Conservation (phyloP, 179 eudicot genomes). For the Carnegiea gigantea region DNA sequence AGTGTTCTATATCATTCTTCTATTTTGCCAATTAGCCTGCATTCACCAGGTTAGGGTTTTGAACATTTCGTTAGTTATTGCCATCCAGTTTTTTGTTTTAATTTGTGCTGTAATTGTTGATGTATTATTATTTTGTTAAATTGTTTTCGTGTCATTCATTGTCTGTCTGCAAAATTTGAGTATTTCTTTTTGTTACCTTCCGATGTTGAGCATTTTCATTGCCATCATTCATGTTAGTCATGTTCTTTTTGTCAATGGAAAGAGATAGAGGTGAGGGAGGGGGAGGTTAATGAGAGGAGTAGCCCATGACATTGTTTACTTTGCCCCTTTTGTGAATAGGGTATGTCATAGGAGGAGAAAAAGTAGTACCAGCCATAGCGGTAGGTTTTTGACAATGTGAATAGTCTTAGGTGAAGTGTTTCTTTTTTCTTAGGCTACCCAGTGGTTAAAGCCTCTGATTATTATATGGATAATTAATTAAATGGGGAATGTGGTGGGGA, state of each 20-base stretch:
- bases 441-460: not conserved
- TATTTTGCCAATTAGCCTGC: not conserved
- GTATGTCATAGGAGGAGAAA: too few species aligned
- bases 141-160: not conserved
- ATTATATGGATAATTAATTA: not conserved
- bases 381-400: too few species aligned
- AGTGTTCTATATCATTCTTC: not conserved
- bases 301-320: not conserved
- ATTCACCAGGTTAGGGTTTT: constrained; percentile 6
- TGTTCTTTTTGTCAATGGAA: too few species aligned
- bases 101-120: not conserved
- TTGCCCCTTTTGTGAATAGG: too few species aligned
- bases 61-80: not conserved
- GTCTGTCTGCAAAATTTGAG: not conserved
- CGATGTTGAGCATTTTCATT: not conserved
- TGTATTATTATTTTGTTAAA: not conserved
- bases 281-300: not conserved
- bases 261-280: not conserved
- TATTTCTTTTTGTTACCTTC: not conserved
- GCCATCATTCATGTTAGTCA: not conserved
- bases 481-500: not conserved
- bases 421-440: too few species aligned
- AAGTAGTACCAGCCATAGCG: too few species aligned
- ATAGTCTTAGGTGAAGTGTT: not conserved
- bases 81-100: not conserved